Evolutionary conservation across 495 filamentous ascomycete genomes (phyloP), one percentile per base, ranked within the genome.

Genomic region (Hypoxylon subgilvum): DNA sequence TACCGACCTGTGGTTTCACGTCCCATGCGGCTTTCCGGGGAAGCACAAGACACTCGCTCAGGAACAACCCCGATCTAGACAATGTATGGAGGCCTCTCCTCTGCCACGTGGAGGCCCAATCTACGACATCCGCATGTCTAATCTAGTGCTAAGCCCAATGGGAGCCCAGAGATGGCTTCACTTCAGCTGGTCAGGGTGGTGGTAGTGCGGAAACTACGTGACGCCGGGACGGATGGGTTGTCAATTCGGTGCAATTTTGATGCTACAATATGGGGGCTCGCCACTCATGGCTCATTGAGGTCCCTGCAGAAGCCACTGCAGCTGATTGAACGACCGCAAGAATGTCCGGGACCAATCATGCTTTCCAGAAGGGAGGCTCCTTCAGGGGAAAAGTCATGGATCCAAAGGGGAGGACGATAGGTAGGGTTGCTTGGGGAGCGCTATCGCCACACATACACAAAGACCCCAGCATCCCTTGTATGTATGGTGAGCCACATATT

Each of bases 81-180:
- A 46, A 19, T 12, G 12, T 42, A 38, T 3, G 47, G 61, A 57
- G 53, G 53, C 61, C 61, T 54, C 53, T 36, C 31, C 42, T 35
- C 21, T 53, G 50, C 61, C 61, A 61, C 56, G 56, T 65, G 61
- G 46, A 52, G 34, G 52, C 41, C 25, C 36, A 52, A 47, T 61
- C 61, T 65, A 65, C 56, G 50, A 48, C 56, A 65, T 49, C 27
- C 47, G 58, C 54, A 65, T 65, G 61, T 61, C 61, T 65, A 46
- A 61, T 61, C 61, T 47, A 40, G 35, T 13, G n/a, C 23, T 14
- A 28, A 34, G 16, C 14, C 61, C 61, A 65, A 65, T 65, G 23
- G 40, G 47, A 52, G 14, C 27, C 14, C 35, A n/a, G 35, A 31
- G 35, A 41, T 4, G 36, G 19, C 44, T 19, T 56, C 22, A 51